Base-by-base conservation (phyloP, 1,139 yeast species). In the Candida gigantensis region DNA sequence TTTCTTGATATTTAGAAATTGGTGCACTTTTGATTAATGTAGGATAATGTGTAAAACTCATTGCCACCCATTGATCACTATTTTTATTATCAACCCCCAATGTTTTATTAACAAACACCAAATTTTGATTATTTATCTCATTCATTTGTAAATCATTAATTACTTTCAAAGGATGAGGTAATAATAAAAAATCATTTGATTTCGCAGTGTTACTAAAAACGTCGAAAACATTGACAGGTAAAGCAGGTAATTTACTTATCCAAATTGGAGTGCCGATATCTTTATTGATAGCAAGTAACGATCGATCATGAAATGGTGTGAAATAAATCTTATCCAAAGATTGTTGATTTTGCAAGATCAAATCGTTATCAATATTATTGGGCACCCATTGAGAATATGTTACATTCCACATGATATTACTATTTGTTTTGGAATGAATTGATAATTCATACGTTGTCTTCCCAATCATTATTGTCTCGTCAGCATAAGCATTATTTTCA, bases 341-440 rank as follows among this genome's bases (percentile, higher is more conserved):
- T 31, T 72, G 67, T 29, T 58, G 60, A 41, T 68, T 69, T 47
- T 83, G 76, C 44, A 58, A 40, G 15, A 67, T 79, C 41, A 90
- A 68, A 53, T 84, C 92, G 28, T 72, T 68, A 55, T 92, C 96
- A 41, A 90, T 69, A 46, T 88, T 82, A 60, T 90, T 90, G 18
- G 96, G 96, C 6, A 95, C 95, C 97, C 97, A 92, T 36, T 84
- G 77, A 2, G 95, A 74, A 54, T 85, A 90, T 0, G 94, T 82
- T 9, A 92, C 89, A 53, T 89, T 86, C 95, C 96, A 90, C 3
- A 78, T 72, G 2, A 81, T 66, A 38, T 80, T 81, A 33, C 81
- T 74, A 44, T 76, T 71, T 23, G 49, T 38, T 50, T 76, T 79
- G 5, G 95, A 82, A 55, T 69, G 62, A 14, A 72, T 72, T 3